Percentiles rank a stretch among this genome's conserved stretches.
These are phyloP conservation scores for Leishmania arabica DNA, from an alignment of 208 protist genomes.

Conservation along the genomic window DNA sequence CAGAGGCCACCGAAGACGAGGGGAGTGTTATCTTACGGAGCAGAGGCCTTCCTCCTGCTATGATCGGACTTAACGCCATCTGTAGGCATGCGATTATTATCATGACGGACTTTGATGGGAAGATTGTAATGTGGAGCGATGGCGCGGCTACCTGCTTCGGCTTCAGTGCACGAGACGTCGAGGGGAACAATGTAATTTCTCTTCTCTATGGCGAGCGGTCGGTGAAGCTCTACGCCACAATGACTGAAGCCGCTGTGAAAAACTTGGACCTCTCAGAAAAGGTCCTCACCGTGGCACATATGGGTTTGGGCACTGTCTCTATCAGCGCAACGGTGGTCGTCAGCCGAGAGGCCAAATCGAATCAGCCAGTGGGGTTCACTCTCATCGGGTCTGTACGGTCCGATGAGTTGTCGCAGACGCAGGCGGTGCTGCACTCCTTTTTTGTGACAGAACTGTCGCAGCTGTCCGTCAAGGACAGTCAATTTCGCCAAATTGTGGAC, in stretches of 20 bases:
- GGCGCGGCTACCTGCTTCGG: constrained; percentile 45
- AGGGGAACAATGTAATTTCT: constrained; percentile 61
- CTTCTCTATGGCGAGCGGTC: constrained; percentile 66
- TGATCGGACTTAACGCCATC: constrained; percentile 43
- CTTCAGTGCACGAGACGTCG: constrained; percentile 53
- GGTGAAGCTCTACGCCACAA: constrained; percentile 57
- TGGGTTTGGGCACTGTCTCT: constrained; percentile 56
- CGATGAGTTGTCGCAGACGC: constrained; percentile 47
- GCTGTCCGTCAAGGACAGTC: constrained; percentile 37
- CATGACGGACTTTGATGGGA: constrained; percentile 49
- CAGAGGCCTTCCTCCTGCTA: constrained; percentile 34
- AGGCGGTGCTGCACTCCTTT: constrained; percentile 57
- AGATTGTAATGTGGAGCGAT: constrained; percentile 62
- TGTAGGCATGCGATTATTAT: constrained; percentile 49
- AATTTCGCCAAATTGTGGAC: constrained; percentile 53
- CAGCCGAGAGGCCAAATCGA: constrained; percentile 36
- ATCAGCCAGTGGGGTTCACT: constrained; percentile 46
- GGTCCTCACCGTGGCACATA: constrained; percentile 47
- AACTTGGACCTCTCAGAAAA: constrained; percentile 48
- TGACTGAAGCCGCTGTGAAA: constrained; percentile 56
- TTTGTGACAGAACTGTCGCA: constrained; percentile 51
- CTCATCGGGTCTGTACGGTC: constrained; percentile 60
- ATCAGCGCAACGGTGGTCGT: constrained; percentile 48
- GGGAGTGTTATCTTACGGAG: constrained; percentile 37
- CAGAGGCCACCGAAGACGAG: constrained; percentile 55